Conservation (phyloP, 2,329 filamentous ascomycete species). For the Nemania sp. region DNA sequence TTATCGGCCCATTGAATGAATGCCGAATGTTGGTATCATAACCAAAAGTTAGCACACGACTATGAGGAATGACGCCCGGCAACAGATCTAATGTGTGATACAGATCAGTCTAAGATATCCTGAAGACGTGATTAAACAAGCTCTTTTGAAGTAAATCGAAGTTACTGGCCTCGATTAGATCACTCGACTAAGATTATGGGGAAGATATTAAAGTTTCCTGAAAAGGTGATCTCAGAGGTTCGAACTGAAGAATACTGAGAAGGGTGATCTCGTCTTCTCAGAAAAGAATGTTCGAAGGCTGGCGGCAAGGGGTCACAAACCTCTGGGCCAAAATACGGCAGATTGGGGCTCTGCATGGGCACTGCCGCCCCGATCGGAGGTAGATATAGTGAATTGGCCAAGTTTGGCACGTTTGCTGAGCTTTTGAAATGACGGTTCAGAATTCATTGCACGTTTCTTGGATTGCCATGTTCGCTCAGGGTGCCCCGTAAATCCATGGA, state of each 20-base stretch:
- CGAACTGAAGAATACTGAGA: background rate
- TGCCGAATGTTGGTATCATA: slow-evolving; percentile 21
- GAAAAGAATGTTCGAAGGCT: no score
- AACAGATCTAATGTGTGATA: slow-evolving; percentile 12
- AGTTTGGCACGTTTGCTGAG: background rate
- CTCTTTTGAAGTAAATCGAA: no score
- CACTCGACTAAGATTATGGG: no score
- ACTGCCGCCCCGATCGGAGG: background rate
- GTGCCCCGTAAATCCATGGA: slow-evolving; percentile 23
- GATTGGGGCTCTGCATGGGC: background rate
- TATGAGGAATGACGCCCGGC: slow-evolving; percentile 9
- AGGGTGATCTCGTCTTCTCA: background rate
- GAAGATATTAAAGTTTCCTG: no score
- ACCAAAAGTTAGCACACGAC: slow-evolving; percentile 17
- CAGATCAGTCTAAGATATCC: background rate
- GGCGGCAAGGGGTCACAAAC: background rate
- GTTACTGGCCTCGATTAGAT: no score
- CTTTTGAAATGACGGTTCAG: background rate
- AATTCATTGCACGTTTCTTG: slow-evolving; percentile 2
- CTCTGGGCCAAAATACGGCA: slow-evolving; percentile 16
- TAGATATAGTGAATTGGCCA: background rate
- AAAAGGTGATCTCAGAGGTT: no score
- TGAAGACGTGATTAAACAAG: no score
- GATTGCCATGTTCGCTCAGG: slow-evolving; percentile 17
- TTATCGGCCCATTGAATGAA: slow-evolving; percentile 1